Base-by-base conservation (phyloP, 768 basidiomycete species). In the Lentinula guzmanii region DNA sequence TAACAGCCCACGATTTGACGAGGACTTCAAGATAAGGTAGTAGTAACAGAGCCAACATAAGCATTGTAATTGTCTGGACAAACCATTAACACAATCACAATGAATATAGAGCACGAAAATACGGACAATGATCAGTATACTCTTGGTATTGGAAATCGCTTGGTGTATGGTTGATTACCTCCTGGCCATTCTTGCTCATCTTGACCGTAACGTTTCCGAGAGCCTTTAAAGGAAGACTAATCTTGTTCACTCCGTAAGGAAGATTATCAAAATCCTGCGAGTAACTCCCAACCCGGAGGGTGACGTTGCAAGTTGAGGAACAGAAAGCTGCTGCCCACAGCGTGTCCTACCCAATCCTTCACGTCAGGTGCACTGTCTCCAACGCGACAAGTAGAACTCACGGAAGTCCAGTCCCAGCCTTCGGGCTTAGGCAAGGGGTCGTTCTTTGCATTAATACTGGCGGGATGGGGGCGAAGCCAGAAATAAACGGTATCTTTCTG, bases 321-420 rank as follows among this genome's bases (percentile, higher is more conserved):
- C 84, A 76, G 66, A 88, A 82, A 1, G 84, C 86, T 18, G 82
- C 81, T 0, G 81, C 87, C 83, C 85, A 92, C 62, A 91, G 77
- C 11, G 77, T 79, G 67, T 88, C 85, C 76, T 84, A 63, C 37
- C 60, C 66, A 63, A 86, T 72, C 54, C 90, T 81, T 71, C 86
- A 86, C 66, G 78, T 82, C 45, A 87, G 78, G 62, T 88, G 87
- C 5, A 75, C 64, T 62, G 70, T 46, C 60, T 79, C 69, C 66
- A 21, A 18, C 39, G 21, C 33, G 21, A 15, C 13, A 8, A 16
- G 31, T 10, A 13, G 7, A 64, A 69, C 76, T 65, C 70, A 86
- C 84, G 61, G 80, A 66, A 5, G 79, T 75, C 78, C 78, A 82
- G 65, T 84, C 74, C 70, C 73, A 82, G 51, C 82, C 81, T 45